Conservation (phyloP, 805 yeast species). For the Kuraishia molischiana region DNA sequence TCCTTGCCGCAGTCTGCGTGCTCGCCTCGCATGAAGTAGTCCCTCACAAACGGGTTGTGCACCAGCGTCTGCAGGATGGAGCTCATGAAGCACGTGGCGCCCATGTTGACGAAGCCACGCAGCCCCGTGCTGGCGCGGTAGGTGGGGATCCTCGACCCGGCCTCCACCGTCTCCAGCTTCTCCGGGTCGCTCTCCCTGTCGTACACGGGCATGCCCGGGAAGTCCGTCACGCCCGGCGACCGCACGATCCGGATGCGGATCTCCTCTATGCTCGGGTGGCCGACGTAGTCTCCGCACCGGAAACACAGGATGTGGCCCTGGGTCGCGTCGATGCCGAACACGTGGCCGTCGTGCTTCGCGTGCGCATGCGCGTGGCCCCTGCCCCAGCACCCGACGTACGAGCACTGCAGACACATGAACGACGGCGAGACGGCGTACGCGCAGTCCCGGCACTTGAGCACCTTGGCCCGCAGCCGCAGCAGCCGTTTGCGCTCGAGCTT, state of each 20-base stretch:
- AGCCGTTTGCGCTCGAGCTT: constrained; percentile 26
- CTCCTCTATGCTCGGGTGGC: constrained; percentile 48
- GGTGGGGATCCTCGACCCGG: constrained; percentile 31
- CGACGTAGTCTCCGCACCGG: constrained; percentile 64
- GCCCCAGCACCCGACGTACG: constrained; percentile 62
- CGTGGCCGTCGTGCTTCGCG: constrained; percentile 37
- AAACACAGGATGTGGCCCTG: constrained; percentile 71
- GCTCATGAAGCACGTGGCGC: constrained; percentile 96
- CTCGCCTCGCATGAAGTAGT: constrained; percentile 65
- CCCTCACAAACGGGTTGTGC: constrained; percentile 82
- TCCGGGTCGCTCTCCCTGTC: constrained; percentile 16
- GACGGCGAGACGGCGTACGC: constrained; percentile 26
- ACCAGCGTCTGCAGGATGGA: constrained; percentile 81
- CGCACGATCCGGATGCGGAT: constrained; percentile 23
- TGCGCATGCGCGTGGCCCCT: constrained; percentile 36
- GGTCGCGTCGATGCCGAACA: constrained; percentile 57
- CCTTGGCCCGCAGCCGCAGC: constrained; percentile 28
- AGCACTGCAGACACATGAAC: constrained; percentile 70
- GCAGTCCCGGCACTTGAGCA: constrained; percentile 45
- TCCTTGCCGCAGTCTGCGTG: constrained; percentile 47
- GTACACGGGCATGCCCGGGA: constrained; percentile 21
- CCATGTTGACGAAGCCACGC: constrained; percentile 86
- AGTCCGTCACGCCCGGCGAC: constrained; percentile 10
- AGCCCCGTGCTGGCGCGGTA: constrained; percentile 64
- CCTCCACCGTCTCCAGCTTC: constrained; percentile 15